Percentiles rank a stretch among this genome's conserved stretches.
Evolutionary conservation across 176 grass and related monocot genomes (phyloP).

Genomic region (Elymus sibiricus): DNA sequence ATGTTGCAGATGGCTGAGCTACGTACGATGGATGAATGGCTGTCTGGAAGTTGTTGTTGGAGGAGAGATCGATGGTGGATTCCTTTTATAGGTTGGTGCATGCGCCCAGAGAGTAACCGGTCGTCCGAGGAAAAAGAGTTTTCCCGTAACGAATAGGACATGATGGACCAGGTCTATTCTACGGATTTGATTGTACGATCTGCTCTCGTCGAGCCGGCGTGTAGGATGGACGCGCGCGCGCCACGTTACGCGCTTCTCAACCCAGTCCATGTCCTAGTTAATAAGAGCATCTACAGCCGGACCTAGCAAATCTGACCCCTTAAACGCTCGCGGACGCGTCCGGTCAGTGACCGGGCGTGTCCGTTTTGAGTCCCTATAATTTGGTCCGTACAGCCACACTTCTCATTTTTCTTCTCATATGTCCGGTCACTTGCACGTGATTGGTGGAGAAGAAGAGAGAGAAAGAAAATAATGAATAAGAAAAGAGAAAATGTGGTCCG

Average conservation of each 20-base stretch:
- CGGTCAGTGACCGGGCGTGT: no score
- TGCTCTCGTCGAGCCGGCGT: background rate
- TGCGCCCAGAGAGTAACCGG: background rate
- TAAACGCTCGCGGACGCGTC: no score
- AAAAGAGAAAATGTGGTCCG: no score
- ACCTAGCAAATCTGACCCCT: no score
- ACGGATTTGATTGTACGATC: background rate
- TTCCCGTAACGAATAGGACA: background rate
- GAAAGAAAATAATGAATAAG: no score
- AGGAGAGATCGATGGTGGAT: background rate
- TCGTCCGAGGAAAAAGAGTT: background rate
- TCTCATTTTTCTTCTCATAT: no score
- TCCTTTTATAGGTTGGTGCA: background rate
- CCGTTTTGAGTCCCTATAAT: no score
- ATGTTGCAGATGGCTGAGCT: background rate
- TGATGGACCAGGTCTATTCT: background rate
- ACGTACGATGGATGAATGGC: background rate
- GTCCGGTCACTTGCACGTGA: no score
- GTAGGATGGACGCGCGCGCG: no score
- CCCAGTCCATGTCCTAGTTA: background rate
- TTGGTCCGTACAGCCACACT: no score
- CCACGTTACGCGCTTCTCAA: background rate
- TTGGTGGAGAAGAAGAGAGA: no score
- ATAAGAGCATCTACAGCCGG: no score
- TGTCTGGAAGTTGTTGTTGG: background rate